Conservation (phyloP, 148 eudicot species). For the Dianthus caryophyllus region DNA sequence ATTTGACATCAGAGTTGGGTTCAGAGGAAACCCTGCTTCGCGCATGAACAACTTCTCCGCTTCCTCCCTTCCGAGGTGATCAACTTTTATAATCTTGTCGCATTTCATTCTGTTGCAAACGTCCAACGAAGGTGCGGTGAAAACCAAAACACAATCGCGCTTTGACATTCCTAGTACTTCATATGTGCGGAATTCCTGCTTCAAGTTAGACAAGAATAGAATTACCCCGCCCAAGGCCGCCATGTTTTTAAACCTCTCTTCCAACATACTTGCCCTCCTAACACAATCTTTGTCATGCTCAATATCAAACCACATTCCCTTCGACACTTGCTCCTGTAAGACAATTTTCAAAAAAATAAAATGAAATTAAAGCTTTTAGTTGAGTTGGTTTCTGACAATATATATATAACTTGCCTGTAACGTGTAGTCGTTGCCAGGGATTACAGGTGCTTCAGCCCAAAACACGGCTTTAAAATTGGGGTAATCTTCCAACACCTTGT, state of each 20-base stretch:
- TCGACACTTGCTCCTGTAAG: conserved; percentile 2
- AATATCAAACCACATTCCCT: conserved; percentile 16
- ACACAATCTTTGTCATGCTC: conserved; percentile 13
- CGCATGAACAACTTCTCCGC: conserved; percentile 4
- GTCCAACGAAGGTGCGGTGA: neutral
- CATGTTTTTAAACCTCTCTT: conserved; percentile 3
- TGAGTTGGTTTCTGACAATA: no score
- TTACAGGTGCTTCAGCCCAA: conserved; percentile 17
- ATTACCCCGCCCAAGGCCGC: neutral
- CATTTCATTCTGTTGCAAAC: conserved; percentile 12
- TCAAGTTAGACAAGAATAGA: neutral
- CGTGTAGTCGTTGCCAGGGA: neutral
- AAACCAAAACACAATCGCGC: neutral
- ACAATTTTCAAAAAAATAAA: no score
- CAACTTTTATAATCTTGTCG: neutral
- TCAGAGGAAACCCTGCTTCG: neutral
- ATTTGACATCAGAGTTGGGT: no score
- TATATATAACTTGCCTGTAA: neutral
- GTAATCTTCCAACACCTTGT: neutral
- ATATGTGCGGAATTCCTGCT: conserved; percentile 1
- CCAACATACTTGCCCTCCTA: conserved; percentile 15
- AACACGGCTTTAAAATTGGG: conserved; percentile 13
- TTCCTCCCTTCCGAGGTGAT: neutral
- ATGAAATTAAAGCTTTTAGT: no score
- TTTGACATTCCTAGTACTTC: neutral